Percentiles rank a stretch among this genome's conserved stretches.
These are phyloP conservation scores for Aphanomyces astaci DNA, from an alignment of 352 stramenopile species.

Conservation along the genomic window DNA sequence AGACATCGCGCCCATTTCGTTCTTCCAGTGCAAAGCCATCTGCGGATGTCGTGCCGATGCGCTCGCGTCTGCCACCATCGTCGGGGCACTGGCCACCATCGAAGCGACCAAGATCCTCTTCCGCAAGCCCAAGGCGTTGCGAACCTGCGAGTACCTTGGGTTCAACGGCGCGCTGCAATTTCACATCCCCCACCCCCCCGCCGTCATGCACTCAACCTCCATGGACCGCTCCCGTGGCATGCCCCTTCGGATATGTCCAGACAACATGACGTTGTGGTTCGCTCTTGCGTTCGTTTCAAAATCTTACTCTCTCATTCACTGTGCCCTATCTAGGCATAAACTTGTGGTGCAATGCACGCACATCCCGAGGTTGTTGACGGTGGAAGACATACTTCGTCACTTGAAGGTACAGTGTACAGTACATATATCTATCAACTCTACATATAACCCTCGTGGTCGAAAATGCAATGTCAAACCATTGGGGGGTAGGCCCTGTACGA, in stretches of 20 bases:
- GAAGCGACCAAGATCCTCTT: constrained; percentile 27
- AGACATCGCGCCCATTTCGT: constrained; percentile 10
- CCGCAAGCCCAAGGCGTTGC: background rate
- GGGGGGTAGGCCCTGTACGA: constrained; percentile 5
- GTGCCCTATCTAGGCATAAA: constrained; percentile 33
- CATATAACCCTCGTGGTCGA: too few species aligned
- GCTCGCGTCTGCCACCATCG: constrained; percentile 26
- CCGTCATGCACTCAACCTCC: constrained; percentile 26
- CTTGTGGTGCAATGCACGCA: constrained; percentile 27
- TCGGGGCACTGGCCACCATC: constrained; percentile 28
- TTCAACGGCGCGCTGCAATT: background rate
- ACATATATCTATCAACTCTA: too few species aligned
- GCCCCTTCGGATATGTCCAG: constrained; percentile 28
- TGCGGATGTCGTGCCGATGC: constrained; percentile 22
- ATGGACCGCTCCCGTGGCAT: constrained; percentile 30
- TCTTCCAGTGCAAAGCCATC: constrained; percentile 25
- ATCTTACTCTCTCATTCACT: background rate
- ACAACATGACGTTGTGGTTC: constrained; percentile 26
- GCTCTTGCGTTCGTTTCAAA: background rate
- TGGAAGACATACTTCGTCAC: constrained; percentile 27
- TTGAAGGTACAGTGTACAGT: too few species aligned
- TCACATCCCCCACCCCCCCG: constrained; percentile 1
- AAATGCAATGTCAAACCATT: too few species aligned
- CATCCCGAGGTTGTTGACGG: constrained; percentile 25
- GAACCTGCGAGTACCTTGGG: background rate